These are phyloP conservation scores for Petunia secreta DNA, from an alignment of 257 asterid species.

Conservation along the genomic window DNA sequence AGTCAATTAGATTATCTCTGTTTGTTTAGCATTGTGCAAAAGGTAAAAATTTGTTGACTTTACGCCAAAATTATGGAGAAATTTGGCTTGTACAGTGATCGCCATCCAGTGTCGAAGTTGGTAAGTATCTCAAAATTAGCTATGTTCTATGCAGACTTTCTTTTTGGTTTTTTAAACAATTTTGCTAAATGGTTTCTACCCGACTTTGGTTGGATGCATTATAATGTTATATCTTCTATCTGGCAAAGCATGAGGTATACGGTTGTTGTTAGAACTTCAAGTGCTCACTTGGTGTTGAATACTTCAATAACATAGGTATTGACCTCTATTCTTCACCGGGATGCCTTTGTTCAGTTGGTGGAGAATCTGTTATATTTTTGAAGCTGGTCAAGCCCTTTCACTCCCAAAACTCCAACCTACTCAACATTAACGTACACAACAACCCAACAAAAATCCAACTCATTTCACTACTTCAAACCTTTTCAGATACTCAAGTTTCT, in stretches of 20 bases:
- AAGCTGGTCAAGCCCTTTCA: conserved; percentile 11
- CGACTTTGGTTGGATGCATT: neutral
- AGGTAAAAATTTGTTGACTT: conserved; percentile 14
- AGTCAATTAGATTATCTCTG: conserved; percentile 1
- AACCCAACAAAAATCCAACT: too few relatives aligned
- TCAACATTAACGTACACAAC: too few relatives aligned
- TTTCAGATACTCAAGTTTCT: too few relatives aligned
- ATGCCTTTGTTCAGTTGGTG: conserved; percentile 14
- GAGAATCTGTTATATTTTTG: neutral
- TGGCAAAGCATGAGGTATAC: neutral
- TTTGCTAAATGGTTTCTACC: neutral
- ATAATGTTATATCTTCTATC: conserved; percentile 4
- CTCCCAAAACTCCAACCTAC: too few relatives aligned
- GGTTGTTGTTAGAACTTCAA: conserved; percentile 1
- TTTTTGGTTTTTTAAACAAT: neutral
- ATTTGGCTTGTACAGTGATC: neutral
- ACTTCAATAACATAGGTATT: neutral
- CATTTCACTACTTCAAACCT: too few relatives aligned
- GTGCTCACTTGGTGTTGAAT: conserved; percentile 5
- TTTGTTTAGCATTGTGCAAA: conserved; percentile 8
- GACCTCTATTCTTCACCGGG: conserved; percentile 1
- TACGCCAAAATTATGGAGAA: neutral
- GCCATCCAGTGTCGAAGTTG: neutral
- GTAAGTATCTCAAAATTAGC: conserved; percentile 22
- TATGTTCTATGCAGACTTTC: neutral